A percentile compares a stretch with the other conserved stretches of the same genome.
phyloP scores from a whole-genome alignment of 1,139 yeast species.

The Geotrichum siamense region DNA sequence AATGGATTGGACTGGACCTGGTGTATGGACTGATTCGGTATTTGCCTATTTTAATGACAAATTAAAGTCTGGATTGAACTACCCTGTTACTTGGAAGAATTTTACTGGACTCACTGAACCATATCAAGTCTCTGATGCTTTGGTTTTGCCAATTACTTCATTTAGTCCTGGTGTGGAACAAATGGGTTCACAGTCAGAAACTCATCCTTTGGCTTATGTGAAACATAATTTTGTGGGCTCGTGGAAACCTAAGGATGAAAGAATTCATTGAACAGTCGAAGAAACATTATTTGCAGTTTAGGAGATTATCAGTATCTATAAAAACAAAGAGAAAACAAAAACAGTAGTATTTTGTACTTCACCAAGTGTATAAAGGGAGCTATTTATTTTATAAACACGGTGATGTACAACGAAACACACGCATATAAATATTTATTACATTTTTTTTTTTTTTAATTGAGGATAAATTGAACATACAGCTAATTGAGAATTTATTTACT shows the following conservation, averaged over 20 bases:
- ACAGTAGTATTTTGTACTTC: too few relatives aligned
- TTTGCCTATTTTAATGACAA: conserved; percentile 63
- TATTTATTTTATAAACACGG: too few relatives aligned
- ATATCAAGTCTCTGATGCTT: conserved; percentile 63
- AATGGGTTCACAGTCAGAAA: conserved; percentile 61
- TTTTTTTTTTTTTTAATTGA: too few relatives aligned
- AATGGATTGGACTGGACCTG: conserved; percentile 98
- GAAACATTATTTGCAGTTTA: too few relatives aligned
- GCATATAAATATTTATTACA: too few relatives aligned
- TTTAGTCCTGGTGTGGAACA: conserved; percentile 74
- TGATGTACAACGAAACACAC: too few relatives aligned
- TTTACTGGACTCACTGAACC: conserved; percentile 64
- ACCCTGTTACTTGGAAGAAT: conserved; percentile 45
- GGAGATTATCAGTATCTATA: too few relatives aligned
- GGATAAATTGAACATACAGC: too few relatives aligned
- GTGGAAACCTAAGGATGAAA: conserved; percentile 47
- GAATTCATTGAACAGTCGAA: too few relatives aligned
- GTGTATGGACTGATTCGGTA: conserved; percentile 80
- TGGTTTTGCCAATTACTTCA: conserved; percentile 75
- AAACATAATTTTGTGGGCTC: conserved; percentile 72
- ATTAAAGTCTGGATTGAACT: conserved; percentile 43
- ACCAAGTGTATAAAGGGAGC: too few relatives aligned
- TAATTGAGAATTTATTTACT: too few relatives aligned
- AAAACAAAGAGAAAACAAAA: too few relatives aligned
- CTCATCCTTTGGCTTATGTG: conserved; percentile 74